Conservation (phyloP, 257 asterid species). For the Oldenlandia corymbosa region DNA sequence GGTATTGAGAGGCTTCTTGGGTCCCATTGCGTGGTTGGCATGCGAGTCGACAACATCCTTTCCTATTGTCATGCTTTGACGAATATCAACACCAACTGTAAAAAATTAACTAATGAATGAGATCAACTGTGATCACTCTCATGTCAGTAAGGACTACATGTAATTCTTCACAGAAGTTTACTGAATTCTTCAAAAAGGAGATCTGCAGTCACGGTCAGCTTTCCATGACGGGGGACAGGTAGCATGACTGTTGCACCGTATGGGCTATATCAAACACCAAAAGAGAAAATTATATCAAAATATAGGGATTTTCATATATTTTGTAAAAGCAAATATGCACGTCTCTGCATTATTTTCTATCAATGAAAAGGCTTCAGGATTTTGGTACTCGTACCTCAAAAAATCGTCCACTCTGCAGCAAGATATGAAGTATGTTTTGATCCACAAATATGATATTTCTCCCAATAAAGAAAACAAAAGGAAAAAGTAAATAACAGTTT, state of each 20-base stretch:
- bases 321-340: slow-evolving; percentile 11
- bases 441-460: background rate
- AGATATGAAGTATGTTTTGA: slow-evolving; percentile 17
- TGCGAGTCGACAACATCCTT: slow-evolving; percentile 38
- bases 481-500: background rate
- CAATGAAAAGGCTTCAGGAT: slow-evolving; percentile 12
- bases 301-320: slow-evolving; percentile 10
- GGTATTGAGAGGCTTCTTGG: slow-evolving; percentile 34
- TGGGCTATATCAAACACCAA: slow-evolving; percentile 60
- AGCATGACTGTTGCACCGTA: slow-evolving; percentile 55
- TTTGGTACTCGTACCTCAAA: slow-evolving; percentile 51
- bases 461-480: background rate
- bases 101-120: slow-evolving; percentile 17
- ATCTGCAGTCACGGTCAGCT: slow-evolving; percentile 72
- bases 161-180: slow-evolving; percentile 27
- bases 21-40: slow-evolving; percentile 28
- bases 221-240: slow-evolving; percentile 63
- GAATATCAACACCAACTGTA: slow-evolving; percentile 94
- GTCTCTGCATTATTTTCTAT: slow-evolving; percentile 8
- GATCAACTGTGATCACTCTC: slow-evolving; percentile 15
- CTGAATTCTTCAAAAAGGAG: slow-evolving; percentile 77
- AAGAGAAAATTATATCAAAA: background rate
- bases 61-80: slow-evolving; percentile 53
- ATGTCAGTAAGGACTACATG: background rate
- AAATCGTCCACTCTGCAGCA: slow-evolving; percentile 81